These are phyloP conservation scores for Diaporthe nobilis DNA, from an alignment of 2,329 filamentous ascomycete genomes.

Conservation along the genomic window DNA sequence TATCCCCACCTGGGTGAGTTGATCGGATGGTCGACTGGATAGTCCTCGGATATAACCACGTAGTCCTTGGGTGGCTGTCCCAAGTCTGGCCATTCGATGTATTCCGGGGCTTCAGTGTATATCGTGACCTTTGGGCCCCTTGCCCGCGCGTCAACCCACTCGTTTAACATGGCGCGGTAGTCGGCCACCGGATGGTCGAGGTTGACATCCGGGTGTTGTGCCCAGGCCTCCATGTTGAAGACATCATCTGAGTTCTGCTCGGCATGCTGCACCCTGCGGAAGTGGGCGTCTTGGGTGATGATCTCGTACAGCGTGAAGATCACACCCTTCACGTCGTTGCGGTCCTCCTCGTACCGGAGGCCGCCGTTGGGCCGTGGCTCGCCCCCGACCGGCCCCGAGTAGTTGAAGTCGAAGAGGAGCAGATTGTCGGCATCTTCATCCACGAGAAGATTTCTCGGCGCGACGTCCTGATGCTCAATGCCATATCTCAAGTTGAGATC, in stretches of 20 bases:
- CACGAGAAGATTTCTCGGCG: constrained; percentile 53
- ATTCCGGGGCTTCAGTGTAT: neutral
- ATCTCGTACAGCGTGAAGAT: constrained; percentile 55
- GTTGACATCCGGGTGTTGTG: constrained; percentile 50
- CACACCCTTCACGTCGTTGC: constrained; percentile 52
- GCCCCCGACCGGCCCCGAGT: constrained; percentile 44
- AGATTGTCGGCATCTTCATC: constrained; percentile 50
- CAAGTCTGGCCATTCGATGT: neutral
- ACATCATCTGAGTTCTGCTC: constrained; percentile 46
- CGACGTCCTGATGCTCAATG: constrained; percentile 55
- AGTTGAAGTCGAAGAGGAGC: constrained; percentile 55
- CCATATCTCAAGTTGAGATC: constrained; percentile 54
- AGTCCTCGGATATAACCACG: neutral
- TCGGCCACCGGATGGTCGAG: constrained; percentile 51
- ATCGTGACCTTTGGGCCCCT: neutral
- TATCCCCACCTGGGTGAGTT: neutral
- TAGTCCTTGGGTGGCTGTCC: neutral
- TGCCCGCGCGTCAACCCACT: constrained; percentile 46
- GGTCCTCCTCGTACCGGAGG: constrained; percentile 41
- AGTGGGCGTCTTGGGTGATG: constrained; percentile 49
- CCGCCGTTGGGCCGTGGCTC: neutral
- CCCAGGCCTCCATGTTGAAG: constrained; percentile 47
- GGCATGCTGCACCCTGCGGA: constrained; percentile 45
- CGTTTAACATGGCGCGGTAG: constrained; percentile 47
- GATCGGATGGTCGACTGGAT: neutral